Conservation (phyloP, 192 early-diverging fungal genomes). For the Coemansia sp. region DNA sequence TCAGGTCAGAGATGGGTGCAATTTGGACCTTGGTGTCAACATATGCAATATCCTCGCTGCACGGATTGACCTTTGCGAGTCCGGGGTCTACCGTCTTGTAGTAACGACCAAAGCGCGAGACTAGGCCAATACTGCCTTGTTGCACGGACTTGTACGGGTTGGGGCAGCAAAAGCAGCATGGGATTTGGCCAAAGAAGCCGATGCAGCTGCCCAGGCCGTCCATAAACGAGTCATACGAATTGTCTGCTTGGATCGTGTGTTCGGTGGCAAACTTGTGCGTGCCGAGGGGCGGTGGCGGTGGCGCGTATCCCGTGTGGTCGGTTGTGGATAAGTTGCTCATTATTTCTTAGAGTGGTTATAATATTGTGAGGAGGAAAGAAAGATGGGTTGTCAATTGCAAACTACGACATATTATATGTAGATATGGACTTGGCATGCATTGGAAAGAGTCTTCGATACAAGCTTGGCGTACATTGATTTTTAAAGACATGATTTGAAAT, state of each 20-base stretch:
- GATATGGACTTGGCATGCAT: too few relatives aligned
- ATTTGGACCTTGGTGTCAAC: constrained; percentile 69
- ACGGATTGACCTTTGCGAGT: constrained; percentile 52
- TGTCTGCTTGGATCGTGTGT: constrained; percentile 55
- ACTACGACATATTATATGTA: too few relatives aligned
- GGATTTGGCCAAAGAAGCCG: constrained; percentile 52
- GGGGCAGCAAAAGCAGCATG: constrained; percentile 50
- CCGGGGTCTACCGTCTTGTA: constrained; percentile 63
- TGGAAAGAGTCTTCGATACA: too few relatives aligned
- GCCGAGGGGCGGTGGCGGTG: constrained; percentile 15
- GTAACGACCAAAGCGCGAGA: constrained; percentile 53
- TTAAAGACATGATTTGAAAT: too few relatives aligned
- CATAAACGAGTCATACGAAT: constrained; percentile 34
- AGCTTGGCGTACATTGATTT: too few relatives aligned
- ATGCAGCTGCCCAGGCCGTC: constrained; percentile 32
- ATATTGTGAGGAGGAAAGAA: neutral
- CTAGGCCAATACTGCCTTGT: constrained; percentile 49
- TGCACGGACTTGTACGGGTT: constrained; percentile 53
- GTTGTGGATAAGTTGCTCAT: constrained; percentile 11
- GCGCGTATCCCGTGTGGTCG: constrained; percentile 15
- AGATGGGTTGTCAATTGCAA: too few relatives aligned
- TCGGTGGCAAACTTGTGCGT: constrained; percentile 37
- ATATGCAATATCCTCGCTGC: constrained; percentile 40
- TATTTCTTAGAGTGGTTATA: neutral
- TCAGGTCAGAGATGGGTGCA: constrained; percentile 63